Evolutionary conservation across 495 filamentous ascomycete genomes (phyloP).

Genomic region (Neurospora sp.): DNA sequence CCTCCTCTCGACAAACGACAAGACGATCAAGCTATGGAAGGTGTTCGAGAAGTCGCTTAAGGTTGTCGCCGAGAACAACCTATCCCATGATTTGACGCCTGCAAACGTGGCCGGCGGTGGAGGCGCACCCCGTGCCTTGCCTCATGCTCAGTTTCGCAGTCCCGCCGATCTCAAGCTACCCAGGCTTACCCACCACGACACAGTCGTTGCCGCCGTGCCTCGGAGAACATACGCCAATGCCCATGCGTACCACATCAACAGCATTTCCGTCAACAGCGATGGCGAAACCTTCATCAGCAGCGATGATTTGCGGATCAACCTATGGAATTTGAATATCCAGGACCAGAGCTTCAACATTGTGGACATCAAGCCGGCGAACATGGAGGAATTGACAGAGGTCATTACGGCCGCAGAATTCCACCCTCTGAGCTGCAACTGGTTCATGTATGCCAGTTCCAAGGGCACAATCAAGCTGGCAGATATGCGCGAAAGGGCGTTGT

Average conservation of each 20-base stretch:
- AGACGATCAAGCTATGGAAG: conserved; percentile 99
- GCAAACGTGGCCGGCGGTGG: conserved; percentile 65
- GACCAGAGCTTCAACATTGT: conserved; percentile 99
- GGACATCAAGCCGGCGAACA: conserved; percentile 98
- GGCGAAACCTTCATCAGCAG: conserved; percentile 99
- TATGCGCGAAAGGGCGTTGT: conserved; percentile 92
- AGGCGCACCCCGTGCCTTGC: conserved; percentile 54
- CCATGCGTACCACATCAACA: conserved; percentile 99
- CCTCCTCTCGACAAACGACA: conserved; percentile 96
- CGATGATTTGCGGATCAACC: conserved; percentile 92
- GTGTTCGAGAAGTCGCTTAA: conserved; percentile 99
- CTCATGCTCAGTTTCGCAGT: conserved; percentile 65
- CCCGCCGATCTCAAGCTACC: conserved; percentile 83
- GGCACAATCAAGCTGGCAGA: conserved; percentile 98
- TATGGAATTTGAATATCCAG: conserved; percentile 99
- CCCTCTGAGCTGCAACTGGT: conserved; percentile 96
- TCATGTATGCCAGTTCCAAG: conserved; percentile 99
- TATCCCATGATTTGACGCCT: conserved; percentile 88
- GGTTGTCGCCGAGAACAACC: conserved; percentile 97
- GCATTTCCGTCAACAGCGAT: conserved; percentile 98
- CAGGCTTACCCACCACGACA: conserved; percentile 94
- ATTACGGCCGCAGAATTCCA: conserved; percentile 98
- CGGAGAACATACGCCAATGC: conserved; percentile 95
- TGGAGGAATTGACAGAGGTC: conserved; percentile 98
- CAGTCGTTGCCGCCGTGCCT: conserved; percentile 92